Conservation (phyloP, 164 flowering plant species). For the Litsea cubeba region DNA sequence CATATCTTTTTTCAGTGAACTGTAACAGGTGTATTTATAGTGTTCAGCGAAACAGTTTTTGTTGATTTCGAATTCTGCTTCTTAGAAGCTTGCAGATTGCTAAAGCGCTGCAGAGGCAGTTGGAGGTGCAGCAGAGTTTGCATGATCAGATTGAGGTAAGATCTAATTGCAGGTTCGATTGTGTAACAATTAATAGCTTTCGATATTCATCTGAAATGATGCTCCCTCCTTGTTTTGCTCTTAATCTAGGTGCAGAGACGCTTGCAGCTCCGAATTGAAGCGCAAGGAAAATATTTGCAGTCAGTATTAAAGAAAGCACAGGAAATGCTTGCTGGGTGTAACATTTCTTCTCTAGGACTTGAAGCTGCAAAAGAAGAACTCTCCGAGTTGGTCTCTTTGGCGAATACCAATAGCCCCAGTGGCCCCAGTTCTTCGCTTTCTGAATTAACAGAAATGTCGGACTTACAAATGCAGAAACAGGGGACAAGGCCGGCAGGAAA, state of each 20-base stretch:
- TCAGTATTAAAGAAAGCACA: constrained; percentile 81
- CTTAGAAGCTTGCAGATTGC: constrained; percentile 59
- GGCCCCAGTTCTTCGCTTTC: constrained; percentile 52
- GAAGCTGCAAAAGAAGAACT: constrained; percentile 63
- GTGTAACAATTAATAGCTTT: not conserved
- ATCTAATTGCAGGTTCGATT: constrained; percentile 1
- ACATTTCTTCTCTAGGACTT: constrained; percentile 37
- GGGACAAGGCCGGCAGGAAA: constrained; percentile 23
- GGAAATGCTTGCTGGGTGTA: constrained; percentile 62
- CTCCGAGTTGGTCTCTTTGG: constrained; percentile 60
- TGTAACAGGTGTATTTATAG: not conserved
- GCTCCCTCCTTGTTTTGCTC: not conserved
- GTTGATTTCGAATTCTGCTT: constrained; percentile 22
- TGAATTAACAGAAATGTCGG: constrained; percentile 47
- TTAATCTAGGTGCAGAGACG: constrained; percentile 78
- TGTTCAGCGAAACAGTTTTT: not conserved
- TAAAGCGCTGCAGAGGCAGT: constrained; percentile 73
- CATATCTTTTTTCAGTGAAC: not conserved
- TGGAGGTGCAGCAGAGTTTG: constrained; percentile 86
- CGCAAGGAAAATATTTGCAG: constrained; percentile 89
- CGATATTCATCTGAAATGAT: not conserved
- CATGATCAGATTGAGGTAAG: constrained; percentile 87
- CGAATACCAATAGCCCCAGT: constrained; percentile 31
- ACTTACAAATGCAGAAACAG: constrained; percentile 11
- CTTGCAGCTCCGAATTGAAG: constrained; percentile 90